A percentile compares a stretch with the other conserved stretches of the same genome.
Evolutionary conservation across 2,329 filamentous ascomycete species (phyloP).

Genomic region (Tolypocladium pustulatum): DNA sequence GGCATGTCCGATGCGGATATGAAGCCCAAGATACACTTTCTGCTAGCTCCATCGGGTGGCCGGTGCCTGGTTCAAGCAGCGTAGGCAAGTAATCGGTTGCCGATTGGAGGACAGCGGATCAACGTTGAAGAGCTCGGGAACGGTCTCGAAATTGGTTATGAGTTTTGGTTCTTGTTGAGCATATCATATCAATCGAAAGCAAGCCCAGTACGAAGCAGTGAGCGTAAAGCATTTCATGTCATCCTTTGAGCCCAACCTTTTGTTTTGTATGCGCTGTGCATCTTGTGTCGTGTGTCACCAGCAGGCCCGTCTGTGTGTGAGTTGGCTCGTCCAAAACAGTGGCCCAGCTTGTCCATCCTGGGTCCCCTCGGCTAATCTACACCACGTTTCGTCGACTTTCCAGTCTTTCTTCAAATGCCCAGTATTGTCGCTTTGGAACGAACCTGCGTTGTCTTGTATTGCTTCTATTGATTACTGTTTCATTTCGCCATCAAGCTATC

Average conservation of each 20-base stretch:
- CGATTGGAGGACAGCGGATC: neutral
- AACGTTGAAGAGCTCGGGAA: neutral
- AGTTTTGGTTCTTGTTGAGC: too few relatives aligned
- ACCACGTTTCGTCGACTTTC: too few relatives aligned
- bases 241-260: too few relatives aligned
- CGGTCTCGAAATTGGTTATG: neutral
- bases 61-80: slow-evolving; percentile 18
- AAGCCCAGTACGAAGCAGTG: too few relatives aligned
- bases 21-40: slow-evolving; percentile 21
- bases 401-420: neutral
- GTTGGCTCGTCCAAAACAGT: neutral
- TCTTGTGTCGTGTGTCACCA: neutral
- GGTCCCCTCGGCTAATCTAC: neutral
- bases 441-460: neutral
- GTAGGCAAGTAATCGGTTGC: neutral
- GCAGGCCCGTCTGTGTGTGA: neutral
- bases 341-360: neutral
- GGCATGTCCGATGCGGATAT: slow-evolving; percentile 25
- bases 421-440: neutral
- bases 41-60: slow-evolving; percentile 18
- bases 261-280: neutral
- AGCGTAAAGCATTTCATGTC: too few relatives aligned
- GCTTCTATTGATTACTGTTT: neutral
- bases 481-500: neutral
- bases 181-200: neutral